Base-by-base conservation (phyloP, 768 basidiomycete species). In the Tulasnella sp. region DNA sequence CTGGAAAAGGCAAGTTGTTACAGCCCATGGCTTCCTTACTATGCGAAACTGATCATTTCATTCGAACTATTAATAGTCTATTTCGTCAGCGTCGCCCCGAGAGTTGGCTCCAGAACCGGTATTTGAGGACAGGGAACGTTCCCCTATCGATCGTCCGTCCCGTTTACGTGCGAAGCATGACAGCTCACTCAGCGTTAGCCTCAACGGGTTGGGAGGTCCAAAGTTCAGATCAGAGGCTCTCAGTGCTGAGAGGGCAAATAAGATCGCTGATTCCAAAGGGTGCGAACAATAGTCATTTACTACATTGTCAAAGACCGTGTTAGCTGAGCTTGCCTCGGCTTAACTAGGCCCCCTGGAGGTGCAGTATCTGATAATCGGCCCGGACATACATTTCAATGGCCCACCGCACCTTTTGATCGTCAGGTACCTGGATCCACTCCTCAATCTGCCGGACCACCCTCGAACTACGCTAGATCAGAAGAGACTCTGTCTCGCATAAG, bases 151-250 rank as follows among this genome's bases (percentile, higher is more conserved):
- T 29, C 55, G 55, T 19, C n/a, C 26, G 45, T 56, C 58, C 2
- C 49, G 58, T 11, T 24, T 3, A 7, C 27, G 27, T 48, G 47
- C 47, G n/a, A 13, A 29, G 29, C n/a, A 48, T 47, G n/a, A 44
- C 45, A 24, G 17, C 41, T 26, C 38, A 21, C 24, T 43, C 19
- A 38, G 34, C 15, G 34, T 38, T 7, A 38, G 15, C 32, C 23
- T 59, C 29, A 59, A 59, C 34, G 58, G 58, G 11, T 19, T 32
- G 1, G 45, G 45, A 11, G 58, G 58, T 11, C 58, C 58, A 19
- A 49, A 23, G 30, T 59, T 59, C 30, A 44, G 58, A 9, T 59
- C 58, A 26, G 58, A 59, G 45, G 58, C 58, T 9, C 30, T 59
- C 4, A 41, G 58, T 17, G 58, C 45, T 15, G 58, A 59, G 50